These are phyloP conservation scores for Hypholoma fasciculare DNA, from an alignment of 768 basidiomycete genomes.

Conservation along the genomic window DNA sequence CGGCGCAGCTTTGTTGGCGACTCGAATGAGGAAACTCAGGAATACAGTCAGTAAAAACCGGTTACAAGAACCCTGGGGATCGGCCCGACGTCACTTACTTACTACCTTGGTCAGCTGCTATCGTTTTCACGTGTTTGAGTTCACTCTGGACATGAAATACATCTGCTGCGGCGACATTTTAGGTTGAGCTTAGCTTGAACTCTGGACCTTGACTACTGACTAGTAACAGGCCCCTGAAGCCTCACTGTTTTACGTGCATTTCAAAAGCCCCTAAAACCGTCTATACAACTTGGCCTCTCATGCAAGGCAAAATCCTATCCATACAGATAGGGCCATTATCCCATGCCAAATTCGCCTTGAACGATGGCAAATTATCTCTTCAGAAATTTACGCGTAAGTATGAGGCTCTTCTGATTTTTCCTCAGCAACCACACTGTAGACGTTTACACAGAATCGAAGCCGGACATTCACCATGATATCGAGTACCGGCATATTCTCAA, in stretches of 20 bases:
- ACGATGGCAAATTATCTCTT: slow-evolving; percentile 10
- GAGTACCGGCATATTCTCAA: slow-evolving; percentile 53
- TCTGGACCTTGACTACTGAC: too few relatives aligned
- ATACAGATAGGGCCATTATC: slow-evolving; percentile 7
- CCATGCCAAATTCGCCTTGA: slow-evolving; percentile 12
- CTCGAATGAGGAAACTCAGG: too few relatives aligned
- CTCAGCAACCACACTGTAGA: background rate
- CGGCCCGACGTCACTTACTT: too few relatives aligned
- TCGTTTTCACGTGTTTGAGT: too few relatives aligned
- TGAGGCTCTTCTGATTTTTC: background rate
- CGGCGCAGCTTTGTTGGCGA: too few relatives aligned
- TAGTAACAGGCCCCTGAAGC: too few relatives aligned
- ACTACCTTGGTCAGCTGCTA: too few relatives aligned
- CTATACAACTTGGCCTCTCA: background rate
- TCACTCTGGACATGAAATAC: too few relatives aligned
- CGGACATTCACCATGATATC: slow-evolving; percentile 32
- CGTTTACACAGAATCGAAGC: slow-evolving; percentile 1
- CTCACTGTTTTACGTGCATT: background rate
- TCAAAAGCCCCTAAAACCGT: background rate
- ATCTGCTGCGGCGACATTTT: too few relatives aligned
- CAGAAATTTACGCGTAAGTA: slow-evolving; percentile 15
- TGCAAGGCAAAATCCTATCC: slow-evolving; percentile 9
- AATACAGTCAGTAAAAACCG: too few relatives aligned
- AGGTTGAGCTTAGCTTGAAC: too few relatives aligned
- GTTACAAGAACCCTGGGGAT: too few relatives aligned